Conservation (phyloP, 2,329 filamentous ascomycete species). For the Septoria petroselini region DNA sequence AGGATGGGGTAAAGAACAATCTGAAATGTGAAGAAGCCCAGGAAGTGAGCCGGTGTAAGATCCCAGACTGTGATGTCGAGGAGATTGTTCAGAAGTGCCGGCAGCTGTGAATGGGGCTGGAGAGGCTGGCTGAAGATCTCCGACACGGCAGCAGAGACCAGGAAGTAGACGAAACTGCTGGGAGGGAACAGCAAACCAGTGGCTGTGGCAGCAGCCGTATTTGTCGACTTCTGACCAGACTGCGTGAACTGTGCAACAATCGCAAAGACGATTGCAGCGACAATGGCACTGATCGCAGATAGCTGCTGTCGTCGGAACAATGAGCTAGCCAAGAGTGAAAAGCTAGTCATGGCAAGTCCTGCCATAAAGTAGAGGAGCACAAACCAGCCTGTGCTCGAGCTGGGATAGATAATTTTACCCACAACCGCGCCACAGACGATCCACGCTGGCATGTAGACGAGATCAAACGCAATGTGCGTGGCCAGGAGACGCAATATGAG, state of each 20-base stretch:
- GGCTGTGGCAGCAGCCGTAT: constrained; percentile 61
- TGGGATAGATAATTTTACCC: constrained; percentile 53
- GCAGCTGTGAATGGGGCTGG: neutral
- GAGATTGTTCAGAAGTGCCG: constrained; percentile 1
- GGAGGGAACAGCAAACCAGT: constrained; percentile 76
- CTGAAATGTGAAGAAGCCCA: constrained; percentile 71
- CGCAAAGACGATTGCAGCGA: constrained; percentile 68
- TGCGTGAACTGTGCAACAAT: constrained; percentile 68
- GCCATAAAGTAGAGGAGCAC: constrained; percentile 64
- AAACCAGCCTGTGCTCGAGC: constrained; percentile 43
- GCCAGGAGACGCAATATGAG: constrained; percentile 71
- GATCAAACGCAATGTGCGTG: constrained; percentile 72
- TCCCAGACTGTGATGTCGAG: constrained; percentile 18
- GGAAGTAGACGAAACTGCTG: constrained; percentile 81
- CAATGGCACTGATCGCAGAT: constrained; percentile 72
- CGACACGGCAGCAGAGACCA: constrained; percentile 48
- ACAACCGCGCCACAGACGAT: constrained; percentile 69
- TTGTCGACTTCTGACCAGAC: constrained; percentile 52
- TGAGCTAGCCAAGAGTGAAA: constrained; percentile 76
- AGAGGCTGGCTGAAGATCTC: constrained; percentile 25
- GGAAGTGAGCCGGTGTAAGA: constrained; percentile 52
- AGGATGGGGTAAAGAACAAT: constrained; percentile 72
- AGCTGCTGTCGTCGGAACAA: constrained; percentile 84
- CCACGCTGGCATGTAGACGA: constrained; percentile 78
- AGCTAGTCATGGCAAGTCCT: constrained; percentile 66